A percentile compares a stretch with the other conserved stretches of the same genome.
Evolutionary conservation across 352 stramenopile genomes (phyloP).

Genomic region (Globisporangium takayamanum): DNA sequence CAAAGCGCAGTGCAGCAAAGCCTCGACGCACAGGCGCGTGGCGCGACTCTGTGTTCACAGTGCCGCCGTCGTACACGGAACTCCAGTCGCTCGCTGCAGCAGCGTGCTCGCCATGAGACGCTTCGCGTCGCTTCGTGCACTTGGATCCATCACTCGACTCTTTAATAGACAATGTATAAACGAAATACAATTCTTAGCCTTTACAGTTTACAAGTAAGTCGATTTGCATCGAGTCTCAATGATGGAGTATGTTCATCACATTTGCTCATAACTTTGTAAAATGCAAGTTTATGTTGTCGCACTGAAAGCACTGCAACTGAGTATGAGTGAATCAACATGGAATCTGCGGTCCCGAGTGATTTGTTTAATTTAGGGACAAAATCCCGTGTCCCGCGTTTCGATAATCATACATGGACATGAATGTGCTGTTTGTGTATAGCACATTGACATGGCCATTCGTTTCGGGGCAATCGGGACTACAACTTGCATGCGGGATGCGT

Average conservation of each 20-base stretch:
- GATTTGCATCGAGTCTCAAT: too few relatives aligned
- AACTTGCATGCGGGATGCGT: neutral
- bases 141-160: neutral
- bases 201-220: too few relatives aligned
- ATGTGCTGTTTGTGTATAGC: neutral
- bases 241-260: too few relatives aligned
- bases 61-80: constrained; percentile 9
- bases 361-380: neutral
- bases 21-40: constrained; percentile 1
- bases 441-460: too few relatives aligned
- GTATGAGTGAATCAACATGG: neutral
- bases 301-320: neutral
- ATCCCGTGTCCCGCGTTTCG: neutral
- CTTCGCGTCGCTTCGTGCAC: neutral
- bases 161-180: neutral
- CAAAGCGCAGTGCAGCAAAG: constrained; percentile 4
- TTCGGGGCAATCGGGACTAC: neutral
- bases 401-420: neutral
- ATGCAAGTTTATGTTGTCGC: neutral
- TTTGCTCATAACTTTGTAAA: too few relatives aligned
- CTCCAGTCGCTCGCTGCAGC: constrained; percentile 7
- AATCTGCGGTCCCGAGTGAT: too few relatives aligned
- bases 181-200: too few relatives aligned
- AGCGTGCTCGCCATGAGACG: neutral
- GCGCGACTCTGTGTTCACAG: constrained; percentile 16